These are phyloP conservation scores for Rhizophora apiculata DNA, from an alignment of 345 rosid genomes.

Conservation along the genomic window DNA sequence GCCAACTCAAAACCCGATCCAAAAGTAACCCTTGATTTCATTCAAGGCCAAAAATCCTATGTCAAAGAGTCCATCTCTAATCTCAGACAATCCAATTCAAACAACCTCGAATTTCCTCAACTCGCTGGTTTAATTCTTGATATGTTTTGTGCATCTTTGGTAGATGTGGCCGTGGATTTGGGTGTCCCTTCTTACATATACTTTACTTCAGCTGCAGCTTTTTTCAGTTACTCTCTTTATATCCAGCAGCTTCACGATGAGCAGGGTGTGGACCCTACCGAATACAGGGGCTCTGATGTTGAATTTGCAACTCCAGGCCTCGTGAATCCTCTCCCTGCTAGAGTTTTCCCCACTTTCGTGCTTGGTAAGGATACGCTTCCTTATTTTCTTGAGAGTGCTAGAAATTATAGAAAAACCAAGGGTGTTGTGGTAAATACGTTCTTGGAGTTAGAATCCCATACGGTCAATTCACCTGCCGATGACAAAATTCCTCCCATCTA, in stretches of 20 bases:
- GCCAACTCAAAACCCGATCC: background rate
- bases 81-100: background rate
- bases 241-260: constrained; percentile 23
- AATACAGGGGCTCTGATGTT: constrained; percentile 30
- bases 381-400: accelerated
- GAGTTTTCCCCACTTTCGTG: constrained; percentile 24
- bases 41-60: constrained; percentile 1
- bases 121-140: constrained; percentile 52
- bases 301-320: constrained; percentile 35
- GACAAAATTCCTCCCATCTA: constrained; percentile 32
- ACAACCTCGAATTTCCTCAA: constrained; percentile 17
- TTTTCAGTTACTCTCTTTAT: constrained; percentile 28
- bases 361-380: background rate
- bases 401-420: constrained; percentile 20
- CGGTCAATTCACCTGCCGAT: constrained; percentile 19
- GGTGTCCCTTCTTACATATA: constrained; percentile 46
- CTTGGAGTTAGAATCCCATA: constrained; percentile 39
- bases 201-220: constrained; percentile 41
- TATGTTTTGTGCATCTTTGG: constrained; percentile 49
- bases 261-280: constrained; percentile 18
- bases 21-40: background rate
- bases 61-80: background rate
- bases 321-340: constrained; percentile 36
- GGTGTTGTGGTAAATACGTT: constrained; percentile 52
- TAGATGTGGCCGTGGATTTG: constrained; percentile 48